A percentile compares a stretch with the other conserved stretches of the same genome.
Conservation (phyloP, 345 rosid species). For the Mangifera indica region DNA sequence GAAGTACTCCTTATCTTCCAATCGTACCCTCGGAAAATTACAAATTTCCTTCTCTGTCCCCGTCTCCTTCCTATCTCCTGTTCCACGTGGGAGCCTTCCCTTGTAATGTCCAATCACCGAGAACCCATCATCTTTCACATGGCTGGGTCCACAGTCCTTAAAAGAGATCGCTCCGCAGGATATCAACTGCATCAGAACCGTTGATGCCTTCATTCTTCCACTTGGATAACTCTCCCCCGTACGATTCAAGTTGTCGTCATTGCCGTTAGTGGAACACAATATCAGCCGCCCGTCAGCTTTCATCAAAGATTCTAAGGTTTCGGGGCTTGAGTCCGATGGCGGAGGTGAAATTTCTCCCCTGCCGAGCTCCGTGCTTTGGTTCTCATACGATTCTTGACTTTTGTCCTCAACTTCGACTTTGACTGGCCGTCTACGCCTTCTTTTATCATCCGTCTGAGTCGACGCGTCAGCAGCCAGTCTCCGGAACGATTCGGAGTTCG, state of each 20-base stretch:
- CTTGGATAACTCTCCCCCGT: slow-evolving; percentile 45
- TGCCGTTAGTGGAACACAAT: slow-evolving; percentile 26
- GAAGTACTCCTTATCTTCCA: slow-evolving; percentile 87
- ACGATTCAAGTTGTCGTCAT: slow-evolving; percentile 38
- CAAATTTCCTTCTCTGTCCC: slow-evolving; percentile 36
- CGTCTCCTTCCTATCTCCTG: slow-evolving; percentile 33
- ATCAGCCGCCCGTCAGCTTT: slow-evolving; percentile 71
- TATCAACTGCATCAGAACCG: slow-evolving; percentile 89
- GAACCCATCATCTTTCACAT: slow-evolving; percentile 62
- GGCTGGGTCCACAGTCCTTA: slow-evolving; percentile 62
- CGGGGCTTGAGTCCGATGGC: slow-evolving; percentile 94
- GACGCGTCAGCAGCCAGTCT: slow-evolving; percentile 79
- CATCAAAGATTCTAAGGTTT: slow-evolving; percentile 79
- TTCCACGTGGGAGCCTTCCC: slow-evolving; percentile 52
- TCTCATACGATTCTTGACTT: slow-evolving; percentile 32
- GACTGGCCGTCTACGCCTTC: slow-evolving; percentile 51
- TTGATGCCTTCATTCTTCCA: slow-evolving; percentile 68
- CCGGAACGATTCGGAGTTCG: slow-evolving; percentile 47
- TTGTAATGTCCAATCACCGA: slow-evolving; percentile 49
- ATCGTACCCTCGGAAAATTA: slow-evolving; percentile 45
- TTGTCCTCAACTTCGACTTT: slow-evolving; percentile 34
- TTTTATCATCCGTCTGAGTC: slow-evolving; percentile 77
- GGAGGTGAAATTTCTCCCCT: slow-evolving; percentile 94
- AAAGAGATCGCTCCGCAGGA: slow-evolving; percentile 90
- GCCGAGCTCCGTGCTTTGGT: slow-evolving; percentile 52